These are phyloP conservation scores for Leccinum variicolor DNA, from an alignment of 768 basidiomycete genomes.

Conservation along the genomic window DNA sequence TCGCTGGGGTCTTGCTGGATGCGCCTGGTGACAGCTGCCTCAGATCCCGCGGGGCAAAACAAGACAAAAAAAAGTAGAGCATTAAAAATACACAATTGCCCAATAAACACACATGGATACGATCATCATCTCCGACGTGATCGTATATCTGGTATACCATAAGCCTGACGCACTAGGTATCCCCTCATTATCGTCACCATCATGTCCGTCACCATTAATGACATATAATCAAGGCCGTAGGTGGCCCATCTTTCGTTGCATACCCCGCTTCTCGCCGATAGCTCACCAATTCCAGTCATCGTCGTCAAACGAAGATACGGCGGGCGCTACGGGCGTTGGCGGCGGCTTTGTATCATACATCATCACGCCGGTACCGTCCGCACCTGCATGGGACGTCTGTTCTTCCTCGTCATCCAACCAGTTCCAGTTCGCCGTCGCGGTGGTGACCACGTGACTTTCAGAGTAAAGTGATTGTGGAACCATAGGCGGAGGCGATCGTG, in stretches of 20 bases:
- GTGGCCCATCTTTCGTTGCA: neutral
- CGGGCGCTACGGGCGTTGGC: neutral
- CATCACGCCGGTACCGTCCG: conserved; percentile 16
- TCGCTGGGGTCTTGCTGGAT: too few relatives aligned
- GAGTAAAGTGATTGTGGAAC: neutral
- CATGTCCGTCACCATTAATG: neutral
- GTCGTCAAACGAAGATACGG: conserved; percentile 31
- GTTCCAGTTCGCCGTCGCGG: conserved; percentile 11
- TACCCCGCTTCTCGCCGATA: neutral
- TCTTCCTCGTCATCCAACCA: conserved; percentile 42
- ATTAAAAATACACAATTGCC: neutral
- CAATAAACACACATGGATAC: neutral
- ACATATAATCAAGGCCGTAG: neutral
- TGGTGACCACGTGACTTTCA: neutral
- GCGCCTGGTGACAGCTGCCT: too few relatives aligned
- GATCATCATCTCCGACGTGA: neutral
- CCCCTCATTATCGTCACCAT: neutral
- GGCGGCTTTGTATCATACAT: conserved; percentile 29
- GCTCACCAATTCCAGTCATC: conserved; percentile 63
- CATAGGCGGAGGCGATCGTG: neutral
- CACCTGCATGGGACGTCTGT: conserved; percentile 21
- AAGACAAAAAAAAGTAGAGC: neutral
- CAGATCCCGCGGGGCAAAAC: neutral
- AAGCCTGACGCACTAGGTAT: neutral
- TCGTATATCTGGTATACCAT: neutral